Evolutionary conservation across 1,284 basidiomycete genomes (phyloP).

Genomic region (Apiotrichum porosum): DNA sequence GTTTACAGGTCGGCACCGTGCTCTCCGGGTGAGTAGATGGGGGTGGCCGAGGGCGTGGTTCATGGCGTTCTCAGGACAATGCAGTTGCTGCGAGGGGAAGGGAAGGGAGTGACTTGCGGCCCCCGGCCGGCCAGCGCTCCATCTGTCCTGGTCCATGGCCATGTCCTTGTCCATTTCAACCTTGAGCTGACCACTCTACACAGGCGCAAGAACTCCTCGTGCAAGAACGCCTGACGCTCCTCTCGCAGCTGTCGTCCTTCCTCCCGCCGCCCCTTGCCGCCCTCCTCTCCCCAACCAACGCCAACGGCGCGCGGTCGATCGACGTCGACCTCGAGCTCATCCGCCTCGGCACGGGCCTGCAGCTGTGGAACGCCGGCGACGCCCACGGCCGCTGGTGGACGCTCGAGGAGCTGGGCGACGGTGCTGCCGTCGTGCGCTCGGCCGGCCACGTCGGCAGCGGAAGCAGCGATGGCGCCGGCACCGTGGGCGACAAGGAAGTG

Average conservation of each 20-base stretch:
- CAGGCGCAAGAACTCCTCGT: conserved; percentile 38
- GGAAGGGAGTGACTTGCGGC: too few species aligned
- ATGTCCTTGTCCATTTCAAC: too few species aligned
- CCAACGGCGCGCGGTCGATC: conserved; percentile 3
- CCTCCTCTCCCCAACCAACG: conserved; percentile 22
- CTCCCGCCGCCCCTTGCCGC: conserved; percentile 38
- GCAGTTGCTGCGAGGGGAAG: too few species aligned
- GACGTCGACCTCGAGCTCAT: conserved; percentile 16
- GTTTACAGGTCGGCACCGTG: conserved; percentile 40
- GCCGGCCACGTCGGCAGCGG: too few species aligned
- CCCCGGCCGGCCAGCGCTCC: too few species aligned
- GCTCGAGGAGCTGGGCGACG: conserved; percentile 36
- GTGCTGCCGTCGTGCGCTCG: conserved; percentile 33
- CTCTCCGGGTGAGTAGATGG: conserved; percentile 31
- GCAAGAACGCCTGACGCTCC: conserved; percentile 30
- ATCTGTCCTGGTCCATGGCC: background rate
- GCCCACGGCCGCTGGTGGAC: conserved; percentile 30
- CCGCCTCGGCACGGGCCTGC: conserved; percentile 19
- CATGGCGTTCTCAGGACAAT: too few species aligned
- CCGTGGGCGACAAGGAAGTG: too few species aligned
- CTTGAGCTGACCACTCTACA: background rate
- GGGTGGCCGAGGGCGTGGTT: too few species aligned
- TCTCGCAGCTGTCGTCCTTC: conserved; percentile 36
- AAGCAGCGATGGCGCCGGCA: conserved; percentile 11
- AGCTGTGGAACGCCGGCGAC: conserved; percentile 23